Conservation (phyloP, 257 asterid species). For the Nicotiana knightiana region DNA sequence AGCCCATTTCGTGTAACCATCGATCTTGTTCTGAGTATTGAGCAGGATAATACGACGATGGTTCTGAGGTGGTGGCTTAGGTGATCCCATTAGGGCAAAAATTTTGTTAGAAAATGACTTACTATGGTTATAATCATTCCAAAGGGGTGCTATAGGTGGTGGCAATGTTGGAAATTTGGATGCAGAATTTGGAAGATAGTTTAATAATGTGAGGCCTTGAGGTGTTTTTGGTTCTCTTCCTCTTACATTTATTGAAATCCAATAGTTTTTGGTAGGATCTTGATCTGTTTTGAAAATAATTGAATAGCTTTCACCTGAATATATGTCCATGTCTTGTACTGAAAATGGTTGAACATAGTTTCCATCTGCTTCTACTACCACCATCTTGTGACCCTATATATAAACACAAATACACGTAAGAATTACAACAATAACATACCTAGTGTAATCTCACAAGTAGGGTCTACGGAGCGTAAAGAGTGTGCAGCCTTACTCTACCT, state of each 20-base stretch:
- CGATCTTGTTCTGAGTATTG: conserved; percentile 63
- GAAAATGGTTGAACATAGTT: conserved; percentile 59
- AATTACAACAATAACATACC: no score
- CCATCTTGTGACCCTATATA: conserved; percentile 59
- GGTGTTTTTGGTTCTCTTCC: conserved; percentile 76
- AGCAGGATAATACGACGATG: conserved; percentile 43
- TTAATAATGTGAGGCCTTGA: conserved; percentile 55
- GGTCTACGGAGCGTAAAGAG: no score
- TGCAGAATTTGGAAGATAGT: conserved; percentile 40
- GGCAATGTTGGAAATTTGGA: conserved; percentile 43
- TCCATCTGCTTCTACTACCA: conserved; percentile 84
- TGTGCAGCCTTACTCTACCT: no score
- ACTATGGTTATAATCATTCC: conserved; percentile 63
- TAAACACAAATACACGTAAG: not conserved
- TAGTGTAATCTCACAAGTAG: no score
- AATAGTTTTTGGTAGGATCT: conserved; percentile 52
- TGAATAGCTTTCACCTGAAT: conserved; percentile 88
- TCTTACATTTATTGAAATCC: conserved; percentile 55
- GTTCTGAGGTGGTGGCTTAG: conserved; percentile 33
- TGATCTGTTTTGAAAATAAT: conserved; percentile 57
- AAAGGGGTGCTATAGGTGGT: conserved; percentile 50
- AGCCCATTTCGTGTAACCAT: conserved; percentile 70
- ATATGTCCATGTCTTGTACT: conserved; percentile 59
- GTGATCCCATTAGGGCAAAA: conserved; percentile 32
- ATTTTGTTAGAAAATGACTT: conserved; percentile 42